Conservation (phyloP, 352 stramenopile genomes). For the Globisporangium uncinulatum region DNA sequence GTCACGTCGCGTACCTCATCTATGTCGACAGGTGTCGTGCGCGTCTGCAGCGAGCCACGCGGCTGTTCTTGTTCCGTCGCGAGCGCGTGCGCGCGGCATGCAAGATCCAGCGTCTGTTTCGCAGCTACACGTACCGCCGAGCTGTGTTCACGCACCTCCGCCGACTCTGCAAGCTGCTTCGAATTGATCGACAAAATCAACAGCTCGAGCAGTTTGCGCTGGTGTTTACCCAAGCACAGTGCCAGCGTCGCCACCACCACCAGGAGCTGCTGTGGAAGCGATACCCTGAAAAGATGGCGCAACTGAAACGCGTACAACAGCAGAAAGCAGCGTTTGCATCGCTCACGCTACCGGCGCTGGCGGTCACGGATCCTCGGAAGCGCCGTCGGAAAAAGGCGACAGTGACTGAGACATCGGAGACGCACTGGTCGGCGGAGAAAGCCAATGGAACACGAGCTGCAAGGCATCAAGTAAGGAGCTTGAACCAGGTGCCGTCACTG, state of each 20-base stretch:
- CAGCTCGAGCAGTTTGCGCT: conserved; percentile 19
- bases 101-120: conserved; percentile 31
- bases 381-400: not conserved
- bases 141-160: conserved; percentile 20
- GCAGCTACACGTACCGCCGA: conserved; percentile 27
- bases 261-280: conserved; percentile 12
- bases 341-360: not conserved
- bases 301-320: conserved; percentile 9
- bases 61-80: conserved; percentile 32
- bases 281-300: conserved; percentile 9
- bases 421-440: not conserved
- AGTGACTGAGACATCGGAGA: not conserved
- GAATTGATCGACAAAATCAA: conserved; percentile 18
- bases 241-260: not conserved
- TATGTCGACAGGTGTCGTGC: conserved; percentile 19
- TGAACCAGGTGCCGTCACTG: conserved; percentile 6
- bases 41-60: conserved; percentile 22
- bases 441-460: not conserved
- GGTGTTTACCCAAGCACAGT: conserved; percentile 20
- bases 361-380: too few relatives aligned
- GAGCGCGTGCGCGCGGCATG: conserved; percentile 19
- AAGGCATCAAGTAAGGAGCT: not conserved
- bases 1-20: conserved; percentile 15
- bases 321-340: not conserved
- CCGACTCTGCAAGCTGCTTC: conserved; percentile 24